Evolutionary conservation across 2,329 filamentous ascomycete genomes (phyloP).

Genomic region (Ceratocystiopsis brevicomis): DNA sequence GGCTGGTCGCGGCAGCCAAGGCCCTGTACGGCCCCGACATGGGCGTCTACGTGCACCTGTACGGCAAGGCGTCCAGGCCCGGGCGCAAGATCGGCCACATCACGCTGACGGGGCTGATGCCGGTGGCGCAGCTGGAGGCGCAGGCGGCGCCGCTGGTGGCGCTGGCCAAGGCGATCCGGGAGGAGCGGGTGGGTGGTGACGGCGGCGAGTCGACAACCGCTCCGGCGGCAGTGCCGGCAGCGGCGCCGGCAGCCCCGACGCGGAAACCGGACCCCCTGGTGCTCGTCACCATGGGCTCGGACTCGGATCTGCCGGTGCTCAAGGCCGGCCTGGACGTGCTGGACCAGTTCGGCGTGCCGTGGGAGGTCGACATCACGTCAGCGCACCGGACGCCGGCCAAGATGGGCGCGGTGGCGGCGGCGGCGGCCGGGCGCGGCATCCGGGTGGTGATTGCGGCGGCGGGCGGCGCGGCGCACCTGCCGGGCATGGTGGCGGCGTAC

Average conservation of each 20-base stretch:
- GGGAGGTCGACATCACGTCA: conserved; percentile 57
- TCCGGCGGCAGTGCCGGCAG: not conserved
- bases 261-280: conserved; percentile 34
- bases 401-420: conserved; percentile 48
- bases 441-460: conserved; percentile 60
- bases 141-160: conserved; percentile 50
- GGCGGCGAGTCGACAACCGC: conserved; percentile 2
- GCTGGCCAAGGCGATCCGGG: conserved; percentile 38
- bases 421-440: conserved; percentile 45
- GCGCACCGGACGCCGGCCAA: conserved; percentile 55
- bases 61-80: conserved; percentile 75
- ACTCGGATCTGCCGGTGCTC: conserved; percentile 55
- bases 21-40: conserved; percentile 24
- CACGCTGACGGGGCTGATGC: conserved; percentile 54
- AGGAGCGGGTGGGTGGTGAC: conserved; percentile 27
- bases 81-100: conserved; percentile 92
- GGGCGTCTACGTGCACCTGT: conserved; percentile 56
- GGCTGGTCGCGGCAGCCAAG: conserved; percentile 27
- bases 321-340: conserved; percentile 47
- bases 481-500: conserved; percentile 56
- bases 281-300: conserved; percentile 68
- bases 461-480: conserved; percentile 53
- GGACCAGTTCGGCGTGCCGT: conserved; percentile 51
- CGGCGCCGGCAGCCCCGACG: not conserved
- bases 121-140: conserved; percentile 36